Evolutionary conservation across 305 asterid species (phyloP), one percentile per base, ranked within the genome.

Genomic region (Solanum hybrid): DNA sequence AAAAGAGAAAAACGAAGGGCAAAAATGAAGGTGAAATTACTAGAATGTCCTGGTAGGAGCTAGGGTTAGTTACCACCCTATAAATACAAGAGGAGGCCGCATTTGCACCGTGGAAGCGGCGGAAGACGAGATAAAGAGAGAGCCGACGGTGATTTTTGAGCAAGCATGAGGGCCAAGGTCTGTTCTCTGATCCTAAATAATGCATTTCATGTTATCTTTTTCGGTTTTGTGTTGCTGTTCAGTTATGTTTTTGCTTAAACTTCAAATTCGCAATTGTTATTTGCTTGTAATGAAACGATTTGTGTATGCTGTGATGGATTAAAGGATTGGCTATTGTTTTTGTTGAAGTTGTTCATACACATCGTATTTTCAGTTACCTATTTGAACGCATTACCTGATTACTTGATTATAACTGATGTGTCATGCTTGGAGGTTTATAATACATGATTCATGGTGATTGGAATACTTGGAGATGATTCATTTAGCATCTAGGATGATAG

Each of bases 111-210:
- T 37, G 13, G 42, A 37, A 3, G 22, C 86, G 64, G 86, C 86
- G 57, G 16, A 79, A n/a, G 85, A 35, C 57, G 85, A 79, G 57
- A 78, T 36, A 36, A 36, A 36, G 61, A 39, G 35, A 24, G 35
- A 1, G n/a, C 10, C 67, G 51, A 37, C 67, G 24, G 33, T 39
- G 67, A 39, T 24, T 5, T 39, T 26, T 1, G 35, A 39, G 86
- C 67, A 39, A 81, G 35, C 35, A 81, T 81, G 86, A 81, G 86
- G 86, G 86, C 86, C 36, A 81, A 81, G 86, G 86, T 81, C 10
- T 24, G 6, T 11, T 81, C 26, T 39, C 14, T 81, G 10, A 39
- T 81, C 67, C 86, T 13, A 81, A 7, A 81, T 81, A 5, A 39
- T 81, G 20, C 67, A 39, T 36, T 24, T 35, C 10, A 16, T 73